Conservation (phyloP, 2,329 filamentous ascomycete species). For the Alternaria gaisen region DNA sequence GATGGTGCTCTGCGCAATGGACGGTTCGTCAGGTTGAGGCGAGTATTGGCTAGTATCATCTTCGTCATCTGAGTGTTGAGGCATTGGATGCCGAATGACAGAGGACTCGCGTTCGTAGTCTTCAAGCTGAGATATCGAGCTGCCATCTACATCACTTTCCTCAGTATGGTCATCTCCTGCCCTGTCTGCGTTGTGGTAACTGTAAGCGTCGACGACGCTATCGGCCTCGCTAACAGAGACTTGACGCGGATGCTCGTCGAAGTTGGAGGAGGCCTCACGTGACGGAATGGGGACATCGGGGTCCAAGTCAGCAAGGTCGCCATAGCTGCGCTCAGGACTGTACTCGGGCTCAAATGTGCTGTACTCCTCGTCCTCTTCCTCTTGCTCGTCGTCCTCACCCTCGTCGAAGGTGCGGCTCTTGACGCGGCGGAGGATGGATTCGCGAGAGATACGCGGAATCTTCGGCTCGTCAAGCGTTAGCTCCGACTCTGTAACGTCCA, state of each 20-base stretch:
- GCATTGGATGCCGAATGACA: slow-evolving; percentile 64
- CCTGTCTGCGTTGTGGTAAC: slow-evolving; percentile 56
- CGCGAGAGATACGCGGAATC: slow-evolving; percentile 84
- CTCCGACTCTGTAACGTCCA: slow-evolving; percentile 44
- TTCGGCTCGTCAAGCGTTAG: slow-evolving; percentile 63
- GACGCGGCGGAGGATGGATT: slow-evolving; percentile 90
- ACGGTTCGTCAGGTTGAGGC: slow-evolving; percentile 50
- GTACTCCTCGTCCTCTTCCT: slow-evolving; percentile 36
- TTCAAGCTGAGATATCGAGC: slow-evolving; percentile 54
- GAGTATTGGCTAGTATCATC: slow-evolving; percentile 68
- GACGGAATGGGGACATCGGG: slow-evolving; percentile 91
- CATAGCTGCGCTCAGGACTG: slow-evolving; percentile 64
- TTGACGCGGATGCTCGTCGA: slow-evolving; percentile 68
- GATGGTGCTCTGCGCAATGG: slow-evolving; percentile 46
- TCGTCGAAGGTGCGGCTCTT: slow-evolving; percentile 71
- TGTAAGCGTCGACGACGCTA: slow-evolving; percentile 67
- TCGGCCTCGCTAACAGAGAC: slow-evolving; percentile 63
- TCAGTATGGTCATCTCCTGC: slow-evolving; percentile 63
- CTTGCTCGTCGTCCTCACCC: slow-evolving; percentile 55
- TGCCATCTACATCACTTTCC: slow-evolving; percentile 67
- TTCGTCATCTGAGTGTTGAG: slow-evolving; percentile 52
- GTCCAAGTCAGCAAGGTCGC: slow-evolving; percentile 69
- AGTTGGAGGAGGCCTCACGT: slow-evolving; percentile 72
- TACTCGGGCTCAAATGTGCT: slow-evolving; percentile 56
- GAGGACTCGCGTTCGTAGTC: slow-evolving; percentile 59